Evolutionary conservation across 2,329 filamentous ascomycete genomes (phyloP).

Genomic region (Colletotrichum sp.): DNA sequence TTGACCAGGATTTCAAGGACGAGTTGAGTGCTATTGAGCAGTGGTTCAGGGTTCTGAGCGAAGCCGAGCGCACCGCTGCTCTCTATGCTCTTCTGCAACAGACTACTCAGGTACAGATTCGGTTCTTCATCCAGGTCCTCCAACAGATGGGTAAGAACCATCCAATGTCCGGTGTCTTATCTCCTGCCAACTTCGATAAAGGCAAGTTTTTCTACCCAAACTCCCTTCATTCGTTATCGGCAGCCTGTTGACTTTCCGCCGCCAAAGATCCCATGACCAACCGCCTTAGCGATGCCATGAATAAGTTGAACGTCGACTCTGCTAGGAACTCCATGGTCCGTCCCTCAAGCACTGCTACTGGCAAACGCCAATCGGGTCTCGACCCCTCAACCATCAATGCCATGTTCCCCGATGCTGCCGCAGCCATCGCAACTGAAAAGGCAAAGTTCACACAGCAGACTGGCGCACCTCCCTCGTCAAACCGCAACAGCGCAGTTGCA

Average conservation of each 20-base stretch:
- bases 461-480: conserved; percentile 86
- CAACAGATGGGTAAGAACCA: conserved; percentile 99
- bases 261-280: conserved; percentile 93
- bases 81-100: conserved; percentile 96
- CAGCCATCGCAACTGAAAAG: conserved; percentile 98
- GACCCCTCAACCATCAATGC: conserved; percentile 94
- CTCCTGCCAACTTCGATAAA: conserved; percentile 96
- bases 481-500: conserved; percentile 84
- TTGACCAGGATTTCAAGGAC: conserved; percentile 99
- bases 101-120: conserved; percentile 97
- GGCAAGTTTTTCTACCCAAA: conserved; percentile 57
- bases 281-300: conserved; percentile 95
- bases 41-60: conserved; percentile 97
- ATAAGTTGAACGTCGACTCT: conserved; percentile 87
- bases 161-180: conserved; percentile 94
- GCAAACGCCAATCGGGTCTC: conserved; percentile 93
- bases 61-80: conserved; percentile 94
- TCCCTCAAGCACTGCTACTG: conserved; percentile 76
- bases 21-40: conserved; percentile 98
- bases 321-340: conserved; percentile 87
- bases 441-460: conserved; percentile 97
- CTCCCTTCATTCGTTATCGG: neutral
- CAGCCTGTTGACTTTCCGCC: conserved; percentile 25
- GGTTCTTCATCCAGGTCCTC: conserved; percentile 98
- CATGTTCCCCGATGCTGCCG: conserved; percentile 98